Base-by-base conservation (phyloP, 2,329 filamentous ascomycete species). In the Incumbomyces delicatus region DNA sequence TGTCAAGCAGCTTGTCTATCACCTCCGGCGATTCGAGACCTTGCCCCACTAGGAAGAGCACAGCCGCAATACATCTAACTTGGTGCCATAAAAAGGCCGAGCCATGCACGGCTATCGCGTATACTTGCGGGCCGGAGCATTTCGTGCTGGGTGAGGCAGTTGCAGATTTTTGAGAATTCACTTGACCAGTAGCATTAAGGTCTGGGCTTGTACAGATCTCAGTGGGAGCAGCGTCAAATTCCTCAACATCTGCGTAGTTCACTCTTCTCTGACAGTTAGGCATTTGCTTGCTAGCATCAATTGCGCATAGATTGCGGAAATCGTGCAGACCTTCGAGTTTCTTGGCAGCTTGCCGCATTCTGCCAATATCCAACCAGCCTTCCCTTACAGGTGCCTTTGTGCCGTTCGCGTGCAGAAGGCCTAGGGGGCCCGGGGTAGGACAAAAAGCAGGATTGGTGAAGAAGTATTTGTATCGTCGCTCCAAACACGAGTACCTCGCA, bases 31-130 rank as follows among this genome's bases (percentile, higher is more conserved):
- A 62, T 63, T 98, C 92, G 13, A 94, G 76, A 0, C 87, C 81
- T 67, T 98, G 92, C 22, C 87, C 92, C 7, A 96, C 81, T 10
- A 92, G 72, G 70, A 98, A 96, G n/a, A 98, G 71, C 6, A 96
- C 73, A 13, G 83, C 79, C n/a, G 94, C 81, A 78, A 98, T 89
- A 69, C 90, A 87, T 18, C 92, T 81, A 56, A 98, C 94, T 68
- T 98, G 92, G 67, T 98, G 92, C 92, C 92, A 98, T 39, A 98
- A 69, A 65, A 98, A 98, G 1, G 89, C 92, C 6, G 85, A 88
- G 16, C 92, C 92, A 56, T 89, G 80, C 34, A 98, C 80, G 48
- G 83, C 82, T 65, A 98, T 94, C 51, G 83, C 82, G 68, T 94
- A 96, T 12, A 95, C 76, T 60, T 87, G 85, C 2, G 72, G 67